Base-by-base conservation (phyloP, 192 early-diverging fungal genomes). In the Coemansia sp. region DNA sequence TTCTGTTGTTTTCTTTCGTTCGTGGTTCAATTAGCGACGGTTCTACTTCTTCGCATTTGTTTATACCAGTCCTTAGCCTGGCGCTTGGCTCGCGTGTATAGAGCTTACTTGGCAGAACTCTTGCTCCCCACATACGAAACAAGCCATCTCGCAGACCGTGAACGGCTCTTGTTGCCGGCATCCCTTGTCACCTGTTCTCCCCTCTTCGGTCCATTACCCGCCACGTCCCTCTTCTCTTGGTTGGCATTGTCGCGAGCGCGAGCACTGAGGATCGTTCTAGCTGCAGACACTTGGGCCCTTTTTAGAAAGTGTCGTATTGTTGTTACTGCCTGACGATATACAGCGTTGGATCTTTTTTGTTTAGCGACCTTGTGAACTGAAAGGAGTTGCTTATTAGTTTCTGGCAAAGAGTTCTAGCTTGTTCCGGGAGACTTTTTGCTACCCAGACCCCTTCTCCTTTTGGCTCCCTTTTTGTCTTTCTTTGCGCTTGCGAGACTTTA, bases 371-470 rank as follows among this genome's bases (percentile, higher is more conserved):
- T 21, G 27, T 38, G 48, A 9, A 15, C 27, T 38, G n/a, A 48
- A 64, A 19, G 46, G 19, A 34, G 42, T 9, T 2, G 27, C 38
- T 50, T 68, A 45, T 57, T 29, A 34, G 12, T 39, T 70, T 63
- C 45, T 34, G 45, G n/a, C 19, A 6, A 19, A 21, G 2, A 12
- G 17, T 17, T 44, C 42, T 17, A 17, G 42, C n/a, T 15, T 48
- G 45, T 48, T 48, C 45, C 6, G 51, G 25, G 25, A 50, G 46
- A 55, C 57, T 71, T 44, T 63, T 37, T 71, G 63, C 41, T 32
- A 46, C 23, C 23, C 41, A 27, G 55, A 23, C 36, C 38, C 12
- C 17, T 36, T 59, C 41, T 8, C 21, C 34, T 55, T 57, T 57
- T 31, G 57, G 46, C 29, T 57, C 23, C 21, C 6, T 21, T 42